phyloP scores from a whole-genome alignment of 495 filamentous ascomycete genomes.

The Neurospora sp. region DNA sequence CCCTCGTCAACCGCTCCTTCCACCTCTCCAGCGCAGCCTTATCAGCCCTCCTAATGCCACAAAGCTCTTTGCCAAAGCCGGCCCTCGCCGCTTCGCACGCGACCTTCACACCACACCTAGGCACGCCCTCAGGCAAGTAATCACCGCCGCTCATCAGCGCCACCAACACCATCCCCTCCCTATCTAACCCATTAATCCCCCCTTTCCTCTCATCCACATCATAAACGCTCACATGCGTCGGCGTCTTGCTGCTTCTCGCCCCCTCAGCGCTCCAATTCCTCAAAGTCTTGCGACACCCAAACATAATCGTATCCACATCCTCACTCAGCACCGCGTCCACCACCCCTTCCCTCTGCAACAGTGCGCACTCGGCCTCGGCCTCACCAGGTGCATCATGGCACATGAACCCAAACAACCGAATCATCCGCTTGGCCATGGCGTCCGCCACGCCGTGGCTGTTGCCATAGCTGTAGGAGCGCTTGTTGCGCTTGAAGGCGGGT shows the following conservation, averaged over 20 bases:
- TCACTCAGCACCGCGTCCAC: conserved; percentile 96
- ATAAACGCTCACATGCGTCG: conserved; percentile 83
- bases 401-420: conserved; percentile 76
- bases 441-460: conserved; percentile 32
- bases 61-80: conserved; percentile 74
- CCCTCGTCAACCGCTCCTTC: conserved; percentile 63
- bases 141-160: conserved; percentile 95
- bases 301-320: conserved; percentile 98
- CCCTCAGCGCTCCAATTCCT: conserved; percentile 77
- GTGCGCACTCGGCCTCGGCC: conserved; percentile 91
- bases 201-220: conserved; percentile 35
- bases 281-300: conserved; percentile 68
- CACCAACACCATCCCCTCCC: conserved; percentile 86
- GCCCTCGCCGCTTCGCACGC: conserved; percentile 86
- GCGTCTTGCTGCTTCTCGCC: conserved; percentile 47
- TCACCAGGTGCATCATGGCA: conserved; percentile 87
- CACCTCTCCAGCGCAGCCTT: conserved; percentile 50
- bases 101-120: conserved; percentile 74
- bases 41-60: conserved; percentile 42
- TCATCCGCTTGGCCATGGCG: conserved; percentile 64
- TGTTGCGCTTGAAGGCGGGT: conserved; percentile 83
- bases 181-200: conserved; percentile 50
- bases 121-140: conserved; percentile 83
- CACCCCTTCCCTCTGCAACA: conserved; percentile 70
- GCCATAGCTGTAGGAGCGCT: conserved; percentile 38